A percentile compares a stretch with the other conserved stretches of the same genome.
phyloP scores from a whole-genome alignment of 31 red algal genomes.

The Porphyra umbilicalis region DNA sequence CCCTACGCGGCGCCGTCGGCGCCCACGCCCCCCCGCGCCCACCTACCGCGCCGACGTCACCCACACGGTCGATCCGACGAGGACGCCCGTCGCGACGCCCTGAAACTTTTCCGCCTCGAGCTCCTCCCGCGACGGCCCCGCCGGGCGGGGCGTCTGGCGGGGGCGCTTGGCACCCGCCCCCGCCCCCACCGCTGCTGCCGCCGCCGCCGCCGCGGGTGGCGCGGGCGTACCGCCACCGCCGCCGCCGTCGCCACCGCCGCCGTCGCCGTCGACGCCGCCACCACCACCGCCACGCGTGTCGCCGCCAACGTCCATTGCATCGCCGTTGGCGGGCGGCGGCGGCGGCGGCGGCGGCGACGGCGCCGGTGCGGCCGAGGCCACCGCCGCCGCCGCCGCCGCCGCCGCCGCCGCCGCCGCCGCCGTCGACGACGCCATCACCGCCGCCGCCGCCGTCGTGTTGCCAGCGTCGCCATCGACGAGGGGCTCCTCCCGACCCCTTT shows the following conservation, averaged over 20 bases:
- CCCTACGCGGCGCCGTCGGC: background rate
- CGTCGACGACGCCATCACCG: background rate
- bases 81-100: background rate
- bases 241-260: too few relatives aligned
- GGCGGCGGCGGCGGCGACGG: background rate
- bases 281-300: background rate
- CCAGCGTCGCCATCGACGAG: too few relatives aligned
- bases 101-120: constrained; percentile 1
- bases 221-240: too few relatives aligned
- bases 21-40: background rate
- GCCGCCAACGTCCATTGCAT: background rate
- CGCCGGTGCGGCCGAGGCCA: background rate
- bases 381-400: background rate
- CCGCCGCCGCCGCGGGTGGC: background rate
- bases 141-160: background rate
- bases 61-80: background rate
- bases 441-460: too few relatives aligned
- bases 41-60: background rate
- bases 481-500: too few relatives aligned
- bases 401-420: background rate
- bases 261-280: background rate
- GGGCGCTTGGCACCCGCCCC: background rate
- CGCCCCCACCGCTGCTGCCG: background rate
- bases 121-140: background rate
- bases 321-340: too few relatives aligned